Conservation (phyloP, 208 protist species). For the Borovskyia barvae region DNA sequence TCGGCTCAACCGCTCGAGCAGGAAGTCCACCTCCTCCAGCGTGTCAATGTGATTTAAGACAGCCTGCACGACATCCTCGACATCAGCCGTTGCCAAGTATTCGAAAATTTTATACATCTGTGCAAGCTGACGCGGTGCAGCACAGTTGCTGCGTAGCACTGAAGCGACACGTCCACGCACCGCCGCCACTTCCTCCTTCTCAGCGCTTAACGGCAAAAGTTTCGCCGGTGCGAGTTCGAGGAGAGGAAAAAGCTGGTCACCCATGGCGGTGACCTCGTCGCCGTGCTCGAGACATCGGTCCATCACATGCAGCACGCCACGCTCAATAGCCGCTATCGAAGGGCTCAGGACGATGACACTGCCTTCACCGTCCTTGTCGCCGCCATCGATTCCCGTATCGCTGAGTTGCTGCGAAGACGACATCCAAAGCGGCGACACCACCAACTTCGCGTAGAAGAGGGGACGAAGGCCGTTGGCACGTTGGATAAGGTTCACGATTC, state of each 20-base stretch:
- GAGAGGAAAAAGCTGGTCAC: constrained; percentile 91
- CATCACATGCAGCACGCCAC: constrained; percentile 60
- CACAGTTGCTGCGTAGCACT: constrained; percentile 65
- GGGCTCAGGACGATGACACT: constrained; percentile 77
- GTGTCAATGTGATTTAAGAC: constrained; percentile 35
- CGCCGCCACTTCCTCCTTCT: constrained; percentile 63
- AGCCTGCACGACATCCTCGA: constrained; percentile 51
- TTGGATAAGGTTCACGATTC: constrained; percentile 76
- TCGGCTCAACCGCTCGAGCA: constrained; percentile 81
- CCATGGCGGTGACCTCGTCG: constrained; percentile 76
- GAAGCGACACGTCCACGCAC: constrained; percentile 47
- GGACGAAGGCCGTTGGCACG: constrained; percentile 68
- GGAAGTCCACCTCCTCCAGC: constrained; percentile 86
- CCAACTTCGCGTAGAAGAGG: constrained; percentile 83
- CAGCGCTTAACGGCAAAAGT: constrained; percentile 42
- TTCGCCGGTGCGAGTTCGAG: constrained; percentile 60
- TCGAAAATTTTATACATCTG: constrained; percentile 92
- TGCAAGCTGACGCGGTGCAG: constrained; percentile 82
- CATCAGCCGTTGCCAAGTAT: constrained; percentile 69
- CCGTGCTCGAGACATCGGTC: constrained; percentile 78
- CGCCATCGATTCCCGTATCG: too few species aligned
- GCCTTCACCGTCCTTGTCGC: too few species aligned
- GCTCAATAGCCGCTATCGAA: constrained; percentile 62
- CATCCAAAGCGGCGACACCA: constrained; percentile 7
- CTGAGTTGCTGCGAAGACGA: background rate